Evolutionary conservation across 2,329 filamentous ascomycete genomes (phyloP), one percentile per base, ranked within the genome.

Genomic region (Ciborinia camelliae): DNA sequence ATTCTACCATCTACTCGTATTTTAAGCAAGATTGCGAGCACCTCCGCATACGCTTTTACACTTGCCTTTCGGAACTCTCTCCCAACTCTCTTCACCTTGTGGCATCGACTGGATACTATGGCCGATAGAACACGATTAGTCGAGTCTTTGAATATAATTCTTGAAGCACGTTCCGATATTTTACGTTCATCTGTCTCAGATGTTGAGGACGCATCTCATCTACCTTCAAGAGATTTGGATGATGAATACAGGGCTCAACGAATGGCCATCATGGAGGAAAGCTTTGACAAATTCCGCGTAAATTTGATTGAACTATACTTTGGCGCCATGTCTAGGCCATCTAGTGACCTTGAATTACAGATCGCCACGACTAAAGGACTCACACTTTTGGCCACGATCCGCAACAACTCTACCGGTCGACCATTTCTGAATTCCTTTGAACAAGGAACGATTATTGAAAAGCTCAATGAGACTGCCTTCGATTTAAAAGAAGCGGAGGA

Each of bases 341-440:
- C 47, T 18, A 61, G 66, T 23, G 69, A 73, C 47, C 52, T 66
- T 10, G 50, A 68, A 3, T 69, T 66, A 45, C 66, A 66, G 39
- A 64, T 69, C 15, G 60, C 68, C 10, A 68, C 72, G 2, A 68
- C 73, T 28, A 65, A 72, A 50, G 73, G 74, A 7, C 62, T 75
- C 2, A 63, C 66, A 9, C 23, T 70, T 5, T 64, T 75, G 7
- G 67, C 71, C 14, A 55, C 65, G 7, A 68, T 75, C n/a, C 70
- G 69, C 12, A 63, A 66, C 1, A 71, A 68, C 45, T 63, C 62
- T 8, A 45, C 26, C 2, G 12, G 59, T 14, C 30, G 41, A 23
- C 35, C 41, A 20, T 65, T 74, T 39, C 63, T 74, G 5, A 66
- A 68, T 6, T 65, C 62, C 20, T 62, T 63, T 10, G 70, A 74